phyloP scores from a whole-genome alignment of 768 basidiomycete genomes.

The Rhodotorula graminis region DNA sequence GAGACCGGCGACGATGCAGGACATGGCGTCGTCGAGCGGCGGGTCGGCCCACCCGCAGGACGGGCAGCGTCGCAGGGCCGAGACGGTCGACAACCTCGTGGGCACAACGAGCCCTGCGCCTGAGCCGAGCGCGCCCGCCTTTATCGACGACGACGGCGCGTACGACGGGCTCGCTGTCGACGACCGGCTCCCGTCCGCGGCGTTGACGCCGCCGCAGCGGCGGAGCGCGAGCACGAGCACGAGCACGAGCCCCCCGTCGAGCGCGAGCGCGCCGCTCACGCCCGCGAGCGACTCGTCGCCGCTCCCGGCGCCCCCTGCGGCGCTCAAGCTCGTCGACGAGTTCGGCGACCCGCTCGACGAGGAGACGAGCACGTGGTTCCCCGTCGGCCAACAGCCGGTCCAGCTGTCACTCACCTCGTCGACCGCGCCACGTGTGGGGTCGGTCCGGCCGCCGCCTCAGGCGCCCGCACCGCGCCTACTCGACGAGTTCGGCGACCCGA shows the following conservation, averaged over 20 bases:
- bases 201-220: neutral
- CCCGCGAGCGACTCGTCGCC: constrained; percentile 9
- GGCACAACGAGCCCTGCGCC: neutral
- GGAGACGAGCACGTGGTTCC: constrained; percentile 34
- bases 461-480: neutral
- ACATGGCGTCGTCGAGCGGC: neutral
- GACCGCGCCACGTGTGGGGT: too few species aligned
- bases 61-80: neutral
- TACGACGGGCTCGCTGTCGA: constrained; percentile 17
- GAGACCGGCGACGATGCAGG: constrained; percentile 20
- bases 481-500: constrained; percentile 26
- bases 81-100: neutral
- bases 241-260: constrained; percentile 15
- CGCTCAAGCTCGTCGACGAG: constrained; percentile 2
- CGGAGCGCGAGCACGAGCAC: neutral
- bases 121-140: constrained; percentile 1
- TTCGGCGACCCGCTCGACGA: constrained; percentile 32
- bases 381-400: neutral
- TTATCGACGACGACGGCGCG: constrained; percentile 24
- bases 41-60: too few species aligned
- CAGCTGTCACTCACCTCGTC: neutral
- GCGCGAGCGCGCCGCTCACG: constrained; percentile 16
- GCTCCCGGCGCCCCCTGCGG: neutral
- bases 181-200: too few species aligned
- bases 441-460: neutral